Percentiles rank a stretch among this genome's conserved stretches.
Conservation (phyloP, 208 protist species). For the Crithidia acanthocephali region DNA sequence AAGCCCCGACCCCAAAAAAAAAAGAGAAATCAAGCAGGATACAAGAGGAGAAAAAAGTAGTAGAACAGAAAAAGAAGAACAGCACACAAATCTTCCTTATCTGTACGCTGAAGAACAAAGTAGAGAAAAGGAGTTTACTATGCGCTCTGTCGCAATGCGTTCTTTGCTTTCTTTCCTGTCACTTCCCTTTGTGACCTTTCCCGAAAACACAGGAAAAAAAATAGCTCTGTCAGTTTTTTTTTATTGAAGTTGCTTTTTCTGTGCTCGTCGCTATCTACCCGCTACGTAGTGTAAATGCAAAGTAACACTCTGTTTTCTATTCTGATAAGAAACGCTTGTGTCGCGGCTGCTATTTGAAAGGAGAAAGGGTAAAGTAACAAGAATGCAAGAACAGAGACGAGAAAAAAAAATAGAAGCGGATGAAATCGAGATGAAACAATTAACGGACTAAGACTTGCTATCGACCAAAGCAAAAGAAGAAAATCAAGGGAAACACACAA, state of each 20-base stretch:
- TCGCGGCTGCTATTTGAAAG: background rate
- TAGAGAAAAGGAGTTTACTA: background rate
- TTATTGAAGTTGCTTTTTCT: background rate
- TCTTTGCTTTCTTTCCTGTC: background rate
- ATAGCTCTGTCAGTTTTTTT: background rate
- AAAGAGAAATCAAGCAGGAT: background rate
- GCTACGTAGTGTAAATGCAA: background rate
- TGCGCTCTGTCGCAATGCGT: no score
- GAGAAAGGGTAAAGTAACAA: background rate
- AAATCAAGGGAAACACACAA: background rate
- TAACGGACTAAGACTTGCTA: background rate
- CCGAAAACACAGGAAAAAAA: background rate
- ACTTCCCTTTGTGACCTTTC: background rate
- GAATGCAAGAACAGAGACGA: background rate
- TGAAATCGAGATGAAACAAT: background rate
- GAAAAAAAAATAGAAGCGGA: slow-evolving; percentile 3
- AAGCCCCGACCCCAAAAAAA: background rate
- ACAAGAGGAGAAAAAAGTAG: background rate
- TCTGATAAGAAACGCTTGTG: background rate
- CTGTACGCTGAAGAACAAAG: no score
- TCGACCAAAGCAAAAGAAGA: slow-evolving; percentile 5
- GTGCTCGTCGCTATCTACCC: background rate
- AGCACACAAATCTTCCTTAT: slow-evolving; percentile 6
- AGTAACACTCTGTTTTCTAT: background rate
- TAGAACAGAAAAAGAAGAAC: slow-evolving; percentile 14